These are phyloP conservation scores for Epichloe scottii DNA, from an alignment of 2,329 filamentous ascomycete species.

Conservation along the genomic window DNA sequence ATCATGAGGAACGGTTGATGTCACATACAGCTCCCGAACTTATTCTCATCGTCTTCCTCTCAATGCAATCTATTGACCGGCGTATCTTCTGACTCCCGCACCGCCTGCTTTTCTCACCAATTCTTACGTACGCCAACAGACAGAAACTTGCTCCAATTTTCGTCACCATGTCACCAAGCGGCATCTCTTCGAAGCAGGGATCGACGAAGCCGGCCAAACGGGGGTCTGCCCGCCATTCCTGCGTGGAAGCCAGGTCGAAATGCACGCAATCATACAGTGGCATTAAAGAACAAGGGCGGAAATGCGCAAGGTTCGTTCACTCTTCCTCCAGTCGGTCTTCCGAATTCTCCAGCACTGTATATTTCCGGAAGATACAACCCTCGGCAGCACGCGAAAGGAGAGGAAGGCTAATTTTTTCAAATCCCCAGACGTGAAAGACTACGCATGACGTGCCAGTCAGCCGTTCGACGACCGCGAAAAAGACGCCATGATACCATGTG, in stretches of 20 bases:
- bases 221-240: background rate
- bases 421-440: background rate
- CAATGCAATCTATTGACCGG: too few species aligned
- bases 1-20: too few species aligned
- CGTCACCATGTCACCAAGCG: too few species aligned
- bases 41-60: too few species aligned
- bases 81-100: too few species aligned
- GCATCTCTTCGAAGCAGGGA: background rate
- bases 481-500: background rate
- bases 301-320: background rate
- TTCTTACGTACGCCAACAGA: too few species aligned
- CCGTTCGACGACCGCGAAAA: background rate
- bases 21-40: too few species aligned
- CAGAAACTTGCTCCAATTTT: too few species aligned
- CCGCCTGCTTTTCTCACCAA: too few species aligned
- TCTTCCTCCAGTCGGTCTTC: background rate
- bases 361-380: too few species aligned
- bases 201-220: background rate
- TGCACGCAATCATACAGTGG: background rate
- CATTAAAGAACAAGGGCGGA: background rate
- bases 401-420: background rate
- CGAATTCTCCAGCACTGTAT: too few species aligned
- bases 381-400: too few species aligned
- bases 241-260: background rate
- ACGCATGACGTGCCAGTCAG: background rate